Evolutionary conservation across 331 rosid genomes (phyloP).

Genomic region (Malus hybrid): DNA sequence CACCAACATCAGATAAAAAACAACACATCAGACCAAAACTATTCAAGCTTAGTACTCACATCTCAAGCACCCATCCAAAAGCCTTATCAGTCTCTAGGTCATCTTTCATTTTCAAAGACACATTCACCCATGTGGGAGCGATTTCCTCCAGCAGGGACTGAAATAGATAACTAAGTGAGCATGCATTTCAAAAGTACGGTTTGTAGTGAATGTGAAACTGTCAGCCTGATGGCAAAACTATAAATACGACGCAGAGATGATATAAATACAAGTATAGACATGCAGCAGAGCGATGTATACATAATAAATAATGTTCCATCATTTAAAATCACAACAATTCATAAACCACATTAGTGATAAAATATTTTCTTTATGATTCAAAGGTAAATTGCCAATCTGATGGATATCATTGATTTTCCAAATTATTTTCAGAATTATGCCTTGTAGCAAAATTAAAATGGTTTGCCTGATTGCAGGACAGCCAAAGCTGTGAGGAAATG

Average conservation of each 20-base stretch:
- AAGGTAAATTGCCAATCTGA: constrained; percentile 77
- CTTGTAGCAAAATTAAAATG: neutral
- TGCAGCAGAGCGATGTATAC: neutral
- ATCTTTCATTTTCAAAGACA: constrained; percentile 85
- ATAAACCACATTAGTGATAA: neutral
- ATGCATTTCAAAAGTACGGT: neutral
- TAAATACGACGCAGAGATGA: neutral
- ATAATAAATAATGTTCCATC: neutral
- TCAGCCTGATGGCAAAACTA: neutral
- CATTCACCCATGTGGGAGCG: constrained; percentile 95
- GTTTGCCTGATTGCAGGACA: too few relatives aligned
- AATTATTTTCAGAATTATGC: constrained; percentile 23
- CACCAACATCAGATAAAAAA: neutral
- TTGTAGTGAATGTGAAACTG: neutral
- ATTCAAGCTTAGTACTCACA: neutral
- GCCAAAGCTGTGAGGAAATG: too few relatives aligned
- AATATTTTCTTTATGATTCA: constrained; percentile 38
- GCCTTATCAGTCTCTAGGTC: constrained; percentile 77
- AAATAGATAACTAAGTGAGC: constrained; percentile 17
- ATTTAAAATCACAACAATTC: neutral
- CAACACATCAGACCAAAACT: neutral
- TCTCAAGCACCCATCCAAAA: constrained; percentile 84
- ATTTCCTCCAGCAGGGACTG: constrained; percentile 80
- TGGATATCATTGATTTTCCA: constrained; percentile 53
- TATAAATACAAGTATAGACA: neutral